Evolutionary conservation across 352 stramenopile species (phyloP), one percentile per base, ranked within the genome.

Genomic region (Phytophthora macrochlamydospora): DNA sequence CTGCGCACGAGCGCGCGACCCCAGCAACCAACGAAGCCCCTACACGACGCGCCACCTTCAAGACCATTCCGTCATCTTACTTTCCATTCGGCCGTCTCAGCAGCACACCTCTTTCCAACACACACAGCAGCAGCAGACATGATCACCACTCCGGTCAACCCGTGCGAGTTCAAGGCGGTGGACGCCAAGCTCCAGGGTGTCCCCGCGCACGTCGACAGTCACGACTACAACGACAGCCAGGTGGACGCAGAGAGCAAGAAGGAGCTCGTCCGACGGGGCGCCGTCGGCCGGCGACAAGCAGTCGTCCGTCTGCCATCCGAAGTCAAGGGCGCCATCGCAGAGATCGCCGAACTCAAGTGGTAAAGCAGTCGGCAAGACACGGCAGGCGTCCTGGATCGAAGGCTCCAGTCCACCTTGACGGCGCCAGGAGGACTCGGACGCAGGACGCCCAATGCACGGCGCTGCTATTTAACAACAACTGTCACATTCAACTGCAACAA

Each of bases 271-370:
- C 64, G 73, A 13, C 62, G 62, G 4, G 74, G 74, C n/a, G 74
- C 74, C 7, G 74, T 82, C 28, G 74, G 74, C 12, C 74, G 74
- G 7, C 71, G 74, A 24, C 67, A 53, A 29, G 74, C 74, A 24
- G 61, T 82, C 29, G 65, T 71, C 9, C 52, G 46, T 7, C 55
- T 82, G 12, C 57, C 70, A 0, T 14, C 54, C 8, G 60, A 65
- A 32, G 24, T 74, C 18, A 24, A 70, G 8, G 32, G 44, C n/a
- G 53, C 59, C 42, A 61, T 76, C 18, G 51, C 64, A 62, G 56
- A 67, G 42, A 66, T 65, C 31, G 52, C 65, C 1, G 56, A 70
- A 46, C 38, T 62, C 28, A 59, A 68, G 40, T 69, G 67, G 62
- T 66, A 43, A 72, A 28, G 33, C 24, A 49, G n/a, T 8, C 29